Evolutionary conservation across 805 yeast genomes (phyloP).

Genomic region (Candida incommunis): DNA sequence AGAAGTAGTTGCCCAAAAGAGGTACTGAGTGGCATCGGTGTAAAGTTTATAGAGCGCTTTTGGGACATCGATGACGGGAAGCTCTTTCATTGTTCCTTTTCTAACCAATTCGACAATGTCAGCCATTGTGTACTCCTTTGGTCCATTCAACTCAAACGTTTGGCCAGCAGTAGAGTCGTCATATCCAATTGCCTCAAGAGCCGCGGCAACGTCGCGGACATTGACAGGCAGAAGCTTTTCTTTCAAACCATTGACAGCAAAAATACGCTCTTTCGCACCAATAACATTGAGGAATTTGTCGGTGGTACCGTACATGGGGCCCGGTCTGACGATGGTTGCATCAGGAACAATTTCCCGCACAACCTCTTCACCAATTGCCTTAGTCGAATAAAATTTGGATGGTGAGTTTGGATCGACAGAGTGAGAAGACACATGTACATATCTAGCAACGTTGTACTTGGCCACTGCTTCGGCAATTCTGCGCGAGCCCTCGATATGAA

Average conservation of each 20-base stretch:
- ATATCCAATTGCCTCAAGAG: constrained; percentile 62
- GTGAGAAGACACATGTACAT: constrained; percentile 66
- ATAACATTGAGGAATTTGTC: constrained; percentile 51
- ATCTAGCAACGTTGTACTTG: constrained; percentile 58
- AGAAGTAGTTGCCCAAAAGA: constrained; percentile 35
- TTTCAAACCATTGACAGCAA: constrained; percentile 51
- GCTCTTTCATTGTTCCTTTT: constrained; percentile 35
- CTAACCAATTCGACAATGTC: constrained; percentile 62
- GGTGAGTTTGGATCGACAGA: constrained; percentile 56
- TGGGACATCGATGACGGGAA: constrained; percentile 27
- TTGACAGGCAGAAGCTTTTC: constrained; percentile 60
- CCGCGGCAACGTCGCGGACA: constrained; percentile 64
- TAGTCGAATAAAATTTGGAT: constrained; percentile 63
- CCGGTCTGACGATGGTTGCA: constrained; percentile 75
- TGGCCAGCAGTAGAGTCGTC: constrained; percentile 72
- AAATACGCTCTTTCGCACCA: constrained; percentile 42
- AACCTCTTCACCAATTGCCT: constrained; percentile 62
- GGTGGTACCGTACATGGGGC: constrained; percentile 64
- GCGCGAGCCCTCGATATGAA: constrained; percentile 64
- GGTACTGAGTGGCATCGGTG: constrained; percentile 24
- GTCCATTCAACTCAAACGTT: constrained; percentile 60
- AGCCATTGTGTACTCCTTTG: constrained; percentile 43
- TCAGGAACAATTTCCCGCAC: constrained; percentile 57
- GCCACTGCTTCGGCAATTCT: constrained; percentile 63
- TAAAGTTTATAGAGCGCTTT: constrained; percentile 23